Percentiles rank a stretch among this genome's conserved stretches.
phyloP scores from a whole-genome alignment of 495 filamentous ascomycete genomes.

The Penicillium subrubescens region DNA sequence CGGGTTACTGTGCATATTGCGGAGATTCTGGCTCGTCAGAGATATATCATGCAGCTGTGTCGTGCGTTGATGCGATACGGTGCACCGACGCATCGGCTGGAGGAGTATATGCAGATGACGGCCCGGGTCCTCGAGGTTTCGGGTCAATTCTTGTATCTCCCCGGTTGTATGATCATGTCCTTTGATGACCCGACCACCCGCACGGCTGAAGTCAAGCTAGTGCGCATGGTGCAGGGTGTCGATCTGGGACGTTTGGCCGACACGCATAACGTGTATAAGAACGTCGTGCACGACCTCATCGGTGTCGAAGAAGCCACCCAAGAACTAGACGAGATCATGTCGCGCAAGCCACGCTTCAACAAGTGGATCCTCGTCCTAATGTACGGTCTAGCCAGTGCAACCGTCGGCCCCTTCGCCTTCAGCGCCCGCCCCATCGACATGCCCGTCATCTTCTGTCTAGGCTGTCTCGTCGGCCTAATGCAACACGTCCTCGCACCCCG shows the following conservation, averaged over 20 bases:
- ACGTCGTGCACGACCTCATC: constrained; percentile 85
- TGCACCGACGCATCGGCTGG: constrained; percentile 76
- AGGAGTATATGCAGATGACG: constrained; percentile 90
- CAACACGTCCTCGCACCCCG: constrained; percentile 78
- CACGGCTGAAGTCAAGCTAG: constrained; percentile 89
- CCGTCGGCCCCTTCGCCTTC: constrained; percentile 86
- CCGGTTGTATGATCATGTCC: constrained; percentile 93
- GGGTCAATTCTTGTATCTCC: constrained; percentile 88
- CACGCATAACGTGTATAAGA: constrained; percentile 89
- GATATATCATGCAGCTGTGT: constrained; percentile 86
- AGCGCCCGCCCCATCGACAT: constrained; percentile 82
- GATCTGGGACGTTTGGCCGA: constrained; percentile 85
- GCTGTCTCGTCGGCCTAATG: constrained; percentile 77
- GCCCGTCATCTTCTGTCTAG: constrained; percentile 83
- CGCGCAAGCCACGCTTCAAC: constrained; percentile 63
- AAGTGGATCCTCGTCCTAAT: constrained; percentile 73
- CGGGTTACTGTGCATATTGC: constrained; percentile 88
- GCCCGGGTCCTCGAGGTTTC: constrained; percentile 86
- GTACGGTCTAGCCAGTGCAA: constrained; percentile 79
- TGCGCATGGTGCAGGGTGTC: constrained; percentile 74
- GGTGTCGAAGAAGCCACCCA: constrained; percentile 81
- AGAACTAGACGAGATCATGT: constrained; percentile 69
- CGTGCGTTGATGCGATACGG: constrained; percentile 84
- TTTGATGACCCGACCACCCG: constrained; percentile 90
- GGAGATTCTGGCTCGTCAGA: constrained; percentile 79